These are phyloP conservation scores for Saccharomyces mikatae DNA, from an alignment of 805 yeast species.

Conservation along the genomic window DNA sequence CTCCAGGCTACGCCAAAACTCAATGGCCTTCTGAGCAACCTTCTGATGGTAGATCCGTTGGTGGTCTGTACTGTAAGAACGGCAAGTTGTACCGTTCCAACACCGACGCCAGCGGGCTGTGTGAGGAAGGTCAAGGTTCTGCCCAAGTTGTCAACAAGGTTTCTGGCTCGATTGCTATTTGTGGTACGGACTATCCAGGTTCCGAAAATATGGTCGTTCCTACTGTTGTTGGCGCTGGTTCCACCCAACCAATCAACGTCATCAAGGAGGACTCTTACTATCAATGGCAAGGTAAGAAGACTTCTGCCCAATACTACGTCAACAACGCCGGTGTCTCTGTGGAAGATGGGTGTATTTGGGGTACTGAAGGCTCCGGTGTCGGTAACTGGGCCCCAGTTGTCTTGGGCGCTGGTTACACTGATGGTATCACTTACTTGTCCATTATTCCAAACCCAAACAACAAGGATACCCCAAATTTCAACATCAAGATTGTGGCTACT, in stretches of 20 bases:
- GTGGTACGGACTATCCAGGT: slow-evolving; percentile 79
- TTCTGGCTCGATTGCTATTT: slow-evolving; percentile 48
- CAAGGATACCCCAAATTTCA: slow-evolving; percentile 46
- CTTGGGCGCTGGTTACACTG: slow-evolving; percentile 65
- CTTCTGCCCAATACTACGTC: slow-evolving; percentile 69
- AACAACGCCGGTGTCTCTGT: slow-evolving; percentile 67
- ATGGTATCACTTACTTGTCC: slow-evolving; percentile 57
- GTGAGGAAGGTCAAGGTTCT: slow-evolving; percentile 55
- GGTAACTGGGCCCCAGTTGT: slow-evolving; percentile 81
- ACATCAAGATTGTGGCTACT: slow-evolving; percentile 66
- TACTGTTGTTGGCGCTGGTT: slow-evolving; percentile 47
- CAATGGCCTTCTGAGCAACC: slow-evolving; percentile 72
- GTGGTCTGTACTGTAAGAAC: slow-evolving; percentile 57
- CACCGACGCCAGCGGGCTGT: slow-evolving; percentile 42
- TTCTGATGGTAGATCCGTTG: slow-evolving; percentile 58
- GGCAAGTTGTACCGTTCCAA: slow-evolving; percentile 60
- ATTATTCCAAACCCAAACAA: slow-evolving; percentile 76
- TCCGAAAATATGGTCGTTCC: slow-evolving; percentile 75
- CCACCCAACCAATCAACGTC: slow-evolving; percentile 43
- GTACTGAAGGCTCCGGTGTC: slow-evolving; percentile 45
- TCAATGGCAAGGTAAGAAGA: slow-evolving; percentile 53
- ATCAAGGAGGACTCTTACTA: slow-evolving; percentile 54
- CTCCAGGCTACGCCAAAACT: slow-evolving; percentile 73
- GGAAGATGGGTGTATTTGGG: slow-evolving; percentile 70
- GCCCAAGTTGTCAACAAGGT: slow-evolving; percentile 49